phyloP scores from a whole-genome alignment of 345 rosid species.

The Camelina sativa region DNA sequence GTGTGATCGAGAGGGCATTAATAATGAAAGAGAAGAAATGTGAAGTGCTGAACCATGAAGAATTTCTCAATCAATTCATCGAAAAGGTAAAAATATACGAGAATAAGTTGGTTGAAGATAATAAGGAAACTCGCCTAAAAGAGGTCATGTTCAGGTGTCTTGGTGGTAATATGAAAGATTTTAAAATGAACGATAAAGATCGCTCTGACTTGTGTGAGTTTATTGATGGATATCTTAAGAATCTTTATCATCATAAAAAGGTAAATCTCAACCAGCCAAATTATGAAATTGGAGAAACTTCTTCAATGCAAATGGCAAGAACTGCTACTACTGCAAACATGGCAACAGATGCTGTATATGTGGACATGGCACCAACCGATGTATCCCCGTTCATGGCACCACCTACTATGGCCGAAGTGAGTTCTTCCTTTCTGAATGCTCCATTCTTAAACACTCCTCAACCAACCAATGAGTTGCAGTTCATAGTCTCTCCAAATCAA shows the following conservation, averaged over 20 bases:
- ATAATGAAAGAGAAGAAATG: background rate
- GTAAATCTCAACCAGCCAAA: background rate
- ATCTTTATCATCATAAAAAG: background rate
- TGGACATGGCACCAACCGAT: background rate
- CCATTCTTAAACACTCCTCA: background rate
- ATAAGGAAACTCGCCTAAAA: background rate
- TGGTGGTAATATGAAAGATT: background rate
- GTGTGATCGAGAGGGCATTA: background rate
- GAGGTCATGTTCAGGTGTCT: constrained; percentile 10
- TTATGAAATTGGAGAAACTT: constrained; percentile 3
- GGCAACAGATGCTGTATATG: background rate
- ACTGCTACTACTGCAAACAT: background rate
- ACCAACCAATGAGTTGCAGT: background rate
- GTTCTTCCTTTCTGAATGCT: background rate
- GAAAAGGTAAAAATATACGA: background rate
- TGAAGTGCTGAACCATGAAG: background rate
- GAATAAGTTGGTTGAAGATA: background rate
- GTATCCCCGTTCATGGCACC: too few species aligned
- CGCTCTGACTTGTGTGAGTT: background rate
- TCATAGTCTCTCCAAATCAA: background rate
- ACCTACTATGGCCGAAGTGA: background rate
- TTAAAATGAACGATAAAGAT: background rate
- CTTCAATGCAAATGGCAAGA: background rate
- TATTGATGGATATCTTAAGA: constrained; percentile 1
- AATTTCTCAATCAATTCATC: background rate